Conservation (phyloP, 208 protist species). For the Trypanosoma melophagium region DNA sequence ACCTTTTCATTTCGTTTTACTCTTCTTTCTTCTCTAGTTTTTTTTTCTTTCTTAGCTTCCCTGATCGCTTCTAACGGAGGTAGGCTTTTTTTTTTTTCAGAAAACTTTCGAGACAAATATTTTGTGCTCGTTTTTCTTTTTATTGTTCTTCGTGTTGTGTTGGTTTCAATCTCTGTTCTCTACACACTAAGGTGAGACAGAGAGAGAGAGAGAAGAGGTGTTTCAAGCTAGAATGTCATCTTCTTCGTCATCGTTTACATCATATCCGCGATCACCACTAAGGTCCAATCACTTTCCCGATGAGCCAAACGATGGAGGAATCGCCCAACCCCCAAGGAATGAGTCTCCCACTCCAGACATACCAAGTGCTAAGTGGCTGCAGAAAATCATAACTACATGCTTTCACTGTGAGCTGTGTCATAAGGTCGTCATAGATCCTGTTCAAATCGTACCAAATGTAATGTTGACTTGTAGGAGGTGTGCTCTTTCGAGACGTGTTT, state of each 20-base stretch:
- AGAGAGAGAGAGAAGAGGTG: slow-evolving; percentile 14
- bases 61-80: slow-evolving; percentile 1
- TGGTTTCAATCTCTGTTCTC: not conserved
- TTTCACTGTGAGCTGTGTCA: slow-evolving; percentile 53
- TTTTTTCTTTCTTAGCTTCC: slow-evolving; percentile 1
- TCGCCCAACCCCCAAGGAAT: not conserved
- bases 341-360: not conserved
- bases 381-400: slow-evolving; percentile 38
- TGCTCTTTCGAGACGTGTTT: slow-evolving; percentile 22
- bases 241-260: slow-evolving; percentile 20
- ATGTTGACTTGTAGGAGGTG: slow-evolving; percentile 57
- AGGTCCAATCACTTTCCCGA: not conserved
- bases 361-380: slow-evolving; percentile 23
- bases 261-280: slow-evolving; percentile 12
- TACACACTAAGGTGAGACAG: slow-evolving; percentile 7
- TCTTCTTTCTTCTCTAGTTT: not conserved
- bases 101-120: not conserved
- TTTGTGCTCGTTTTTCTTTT: slow-evolving; percentile 11
- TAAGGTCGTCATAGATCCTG: slow-evolving; percentile 46
- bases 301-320: not conserved
- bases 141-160: not conserved
- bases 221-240: slow-evolving; percentile 16
- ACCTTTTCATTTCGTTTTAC: too few species aligned
- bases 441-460: slow-evolving; percentile 44
- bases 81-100: slow-evolving; percentile 9